phyloP scores from a whole-genome alignment of 495 filamentous ascomycete species.

The Penicillium cosmopolitanum region DNA sequence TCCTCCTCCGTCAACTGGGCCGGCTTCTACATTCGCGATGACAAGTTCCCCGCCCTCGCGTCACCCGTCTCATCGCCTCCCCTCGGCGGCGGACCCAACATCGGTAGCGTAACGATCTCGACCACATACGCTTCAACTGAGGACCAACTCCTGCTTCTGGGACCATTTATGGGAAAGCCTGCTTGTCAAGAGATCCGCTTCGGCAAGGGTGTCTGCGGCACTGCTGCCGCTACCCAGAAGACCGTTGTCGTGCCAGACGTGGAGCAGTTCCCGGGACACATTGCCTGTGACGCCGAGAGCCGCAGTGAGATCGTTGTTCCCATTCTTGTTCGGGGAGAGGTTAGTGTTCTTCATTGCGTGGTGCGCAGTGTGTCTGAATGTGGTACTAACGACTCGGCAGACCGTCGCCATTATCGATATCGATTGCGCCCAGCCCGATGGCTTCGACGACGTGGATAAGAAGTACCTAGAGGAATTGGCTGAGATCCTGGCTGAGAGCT shows the following conservation, averaged over 20 bases:
- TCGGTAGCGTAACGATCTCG: constrained; percentile 25
- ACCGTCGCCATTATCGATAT: constrained; percentile 90
- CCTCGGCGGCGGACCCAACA: constrained; percentile 12
- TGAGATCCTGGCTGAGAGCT: constrained; percentile 62
- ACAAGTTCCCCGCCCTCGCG: constrained; percentile 48
- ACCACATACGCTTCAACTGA: constrained; percentile 31
- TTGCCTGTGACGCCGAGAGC: constrained; percentile 83
- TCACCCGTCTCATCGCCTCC: constrained; percentile 33
- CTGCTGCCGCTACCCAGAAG: constrained; percentile 63
- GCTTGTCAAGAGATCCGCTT: constrained; percentile 86
- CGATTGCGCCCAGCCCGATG: constrained; percentile 70
- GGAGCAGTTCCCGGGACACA: constrained; percentile 79
- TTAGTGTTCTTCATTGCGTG: constrained; percentile 32
- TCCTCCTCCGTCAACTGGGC: constrained; percentile 82
- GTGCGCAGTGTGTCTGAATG: background rate
- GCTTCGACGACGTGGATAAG: constrained; percentile 79
- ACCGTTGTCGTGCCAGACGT: constrained; percentile 81
- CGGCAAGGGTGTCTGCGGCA: constrained; percentile 81
- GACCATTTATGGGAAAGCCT: constrained; percentile 86
- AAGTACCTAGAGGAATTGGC: constrained; percentile 72
- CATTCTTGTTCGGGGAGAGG: constrained; percentile 63
- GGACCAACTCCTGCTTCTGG: constrained; percentile 65
- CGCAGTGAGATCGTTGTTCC: constrained; percentile 93
- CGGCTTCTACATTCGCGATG: constrained; percentile 85
- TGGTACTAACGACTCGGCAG: constrained; percentile 34